Conservation (phyloP, 2,329 filamentous ascomycete genomes). For the Bipolaris zeicola region DNA sequence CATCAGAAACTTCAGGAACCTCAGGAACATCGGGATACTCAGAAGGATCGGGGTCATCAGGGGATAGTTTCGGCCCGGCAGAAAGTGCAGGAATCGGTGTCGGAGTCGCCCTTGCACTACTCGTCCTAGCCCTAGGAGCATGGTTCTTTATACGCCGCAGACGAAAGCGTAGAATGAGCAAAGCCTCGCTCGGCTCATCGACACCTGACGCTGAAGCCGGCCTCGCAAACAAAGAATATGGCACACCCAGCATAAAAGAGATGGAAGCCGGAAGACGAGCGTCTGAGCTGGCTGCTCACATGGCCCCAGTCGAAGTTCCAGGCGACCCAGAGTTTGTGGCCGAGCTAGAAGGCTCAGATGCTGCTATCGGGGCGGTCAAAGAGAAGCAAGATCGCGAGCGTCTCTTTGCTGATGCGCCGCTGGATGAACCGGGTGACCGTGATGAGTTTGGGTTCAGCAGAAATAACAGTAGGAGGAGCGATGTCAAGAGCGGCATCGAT, state of each 20-base stretch:
- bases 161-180: constrained; percentile 8
- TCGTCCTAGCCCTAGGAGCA: constrained; percentile 15
- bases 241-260: constrained; percentile 2
- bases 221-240: neutral
- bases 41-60: neutral
- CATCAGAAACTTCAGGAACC: neutral
- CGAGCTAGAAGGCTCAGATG: constrained; percentile 20
- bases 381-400: constrained; percentile 14
- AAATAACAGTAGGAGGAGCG: neutral
- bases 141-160: constrained; percentile 23
- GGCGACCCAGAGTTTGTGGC: constrained; percentile 15
- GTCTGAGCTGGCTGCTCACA: constrained; percentile 21
- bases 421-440: constrained; percentile 16
- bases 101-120: constrained; percentile 19
- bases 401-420: constrained; percentile 18
- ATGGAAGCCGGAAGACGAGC: constrained; percentile 9
- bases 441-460: constrained; percentile 2
- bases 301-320: constrained; percentile 9
- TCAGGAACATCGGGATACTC: neutral
- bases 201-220: constrained; percentile 21
- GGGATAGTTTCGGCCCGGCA: constrained; percentile 12
- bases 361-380: neutral
- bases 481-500: no score
- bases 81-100: constrained; percentile 26
- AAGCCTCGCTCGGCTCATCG: neutral